phyloP scores from a whole-genome alignment of 2,329 filamentous ascomycete genomes.

The Sporothrix variecibatus region DNA sequence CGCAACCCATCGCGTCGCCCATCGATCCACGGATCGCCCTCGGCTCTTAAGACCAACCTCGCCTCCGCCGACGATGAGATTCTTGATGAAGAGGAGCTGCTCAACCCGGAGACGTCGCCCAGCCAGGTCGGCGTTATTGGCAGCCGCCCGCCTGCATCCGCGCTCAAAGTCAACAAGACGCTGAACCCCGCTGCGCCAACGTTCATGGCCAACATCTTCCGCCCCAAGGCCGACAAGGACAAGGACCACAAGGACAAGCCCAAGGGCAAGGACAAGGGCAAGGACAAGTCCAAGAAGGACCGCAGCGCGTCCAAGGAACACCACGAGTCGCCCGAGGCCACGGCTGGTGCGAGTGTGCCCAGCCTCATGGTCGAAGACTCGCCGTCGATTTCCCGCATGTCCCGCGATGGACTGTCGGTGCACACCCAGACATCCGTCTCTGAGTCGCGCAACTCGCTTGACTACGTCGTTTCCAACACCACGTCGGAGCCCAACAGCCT shows the following conservation, averaged over 20 bases:
- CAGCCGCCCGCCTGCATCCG: slow-evolving; percentile 60
- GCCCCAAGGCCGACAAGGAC: slow-evolving; percentile 46
- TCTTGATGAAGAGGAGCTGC: slow-evolving; percentile 57
- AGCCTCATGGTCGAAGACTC: slow-evolving; percentile 46
- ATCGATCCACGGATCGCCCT: slow-evolving; percentile 76
- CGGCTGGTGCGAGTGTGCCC: slow-evolving; percentile 42
- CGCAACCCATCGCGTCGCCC: slow-evolving; percentile 77
- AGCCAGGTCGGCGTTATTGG: slow-evolving; percentile 74
- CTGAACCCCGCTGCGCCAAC: slow-evolving; percentile 88
- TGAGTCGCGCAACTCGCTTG: slow-evolving; percentile 63
- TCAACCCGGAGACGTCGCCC: slow-evolving; percentile 54
- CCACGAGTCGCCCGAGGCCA: neutral
- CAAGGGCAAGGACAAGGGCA: slow-evolving; percentile 42
- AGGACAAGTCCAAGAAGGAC: slow-evolving; percentile 44
- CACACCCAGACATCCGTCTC: slow-evolving; percentile 60
- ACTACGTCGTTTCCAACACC: slow-evolving; percentile 58
- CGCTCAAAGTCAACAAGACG: slow-evolving; percentile 45
- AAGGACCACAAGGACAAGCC: slow-evolving; percentile 44
- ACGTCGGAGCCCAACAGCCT: slow-evolving; percentile 53
- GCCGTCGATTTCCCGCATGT: slow-evolving; percentile 56
- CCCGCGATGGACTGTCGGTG: slow-evolving; percentile 58
- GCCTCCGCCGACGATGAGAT: slow-evolving; percentile 67
- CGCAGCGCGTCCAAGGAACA: slow-evolving; percentile 38
- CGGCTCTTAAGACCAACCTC: slow-evolving; percentile 59
- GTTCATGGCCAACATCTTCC: slow-evolving; percentile 74